phyloP scores from a whole-genome alignment of 2,329 filamentous ascomycete species.

The Rhinocladiella similis region DNA sequence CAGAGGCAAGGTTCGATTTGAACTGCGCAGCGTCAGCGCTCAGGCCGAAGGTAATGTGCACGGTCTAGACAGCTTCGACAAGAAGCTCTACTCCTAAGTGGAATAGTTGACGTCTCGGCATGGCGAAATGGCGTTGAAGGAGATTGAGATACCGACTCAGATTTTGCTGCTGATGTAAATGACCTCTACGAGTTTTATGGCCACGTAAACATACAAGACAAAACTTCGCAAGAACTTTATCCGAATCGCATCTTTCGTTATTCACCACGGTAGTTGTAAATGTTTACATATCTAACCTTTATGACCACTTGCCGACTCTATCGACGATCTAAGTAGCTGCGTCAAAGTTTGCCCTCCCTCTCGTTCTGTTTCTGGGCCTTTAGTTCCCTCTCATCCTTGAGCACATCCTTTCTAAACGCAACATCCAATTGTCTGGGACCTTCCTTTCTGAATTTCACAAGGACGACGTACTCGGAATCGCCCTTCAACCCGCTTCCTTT shows the following conservation, averaged over 20 bases:
- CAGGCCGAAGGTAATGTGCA: slow-evolving; percentile 97
- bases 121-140: slow-evolving; percentile 10
- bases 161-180: neutral
- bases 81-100: slow-evolving; percentile 91
- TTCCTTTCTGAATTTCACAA: slow-evolving; percentile 58
- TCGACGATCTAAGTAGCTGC: neutral
- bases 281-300: no score
- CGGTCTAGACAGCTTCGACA: slow-evolving; percentile 95
- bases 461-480: slow-evolving; percentile 55
- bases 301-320: no score
- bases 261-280: no score
- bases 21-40: slow-evolving; percentile 89
- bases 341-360: neutral
- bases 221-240: neutral
- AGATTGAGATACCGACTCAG: neutral
- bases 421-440: slow-evolving; percentile 59
- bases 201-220: neutral
- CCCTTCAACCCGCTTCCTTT: slow-evolving; percentile 50
- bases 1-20: slow-evolving; percentile 79
- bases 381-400: slow-evolving; percentile 37
- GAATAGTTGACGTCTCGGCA: slow-evolving; percentile 1
- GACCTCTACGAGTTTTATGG: slow-evolving; percentile 5
- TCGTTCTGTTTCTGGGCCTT: slow-evolving; percentile 1
- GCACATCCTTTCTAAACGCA: slow-evolving; percentile 48
- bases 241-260: neutral